Base-by-base conservation (phyloP, 139 green algal genomes). In the Volvox africanus region DNA sequence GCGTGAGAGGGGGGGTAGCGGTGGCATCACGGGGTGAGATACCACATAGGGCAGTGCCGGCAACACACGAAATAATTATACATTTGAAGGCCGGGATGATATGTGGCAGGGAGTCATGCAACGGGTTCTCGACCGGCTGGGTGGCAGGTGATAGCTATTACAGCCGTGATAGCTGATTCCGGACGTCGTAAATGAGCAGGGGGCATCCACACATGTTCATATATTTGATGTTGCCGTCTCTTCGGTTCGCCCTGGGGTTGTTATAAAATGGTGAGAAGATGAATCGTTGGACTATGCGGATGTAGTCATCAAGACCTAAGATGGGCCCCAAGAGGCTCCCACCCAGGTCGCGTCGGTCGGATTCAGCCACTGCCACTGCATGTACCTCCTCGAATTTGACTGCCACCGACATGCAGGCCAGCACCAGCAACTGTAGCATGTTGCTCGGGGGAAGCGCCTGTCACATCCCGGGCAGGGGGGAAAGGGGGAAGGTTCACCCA, bases 361-460 rank as follows among this genome's bases (percentile, higher is more conserved):
- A 19, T 19, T 17, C 62, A 19, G 17, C 19, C 5, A 55, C 44
- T 55, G 44, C 44, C 44, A 55, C 44, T 11, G 1, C 21, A 26
- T 50, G 30, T 61, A 88, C 83, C 83, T 88, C 83, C 12, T 88
- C 11, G 32, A 80, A 80, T 36, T 88, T 88, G 83, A 67, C 67
- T 36, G 67, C 83, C 11, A 88, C 32, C 19, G 83, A 80, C 83
- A 88, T 68, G 67, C 67, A 80, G 17, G 83, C 67, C 67, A 88
- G 83, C 65, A 68, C 65, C 65, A 88, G 67, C 67, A 88, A 62
- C 67, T 88, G 83, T 32, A 88, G 83, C 83, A 88, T 26, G 3
- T 21, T 28, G 24, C 65, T 65, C 12, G 83, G 65, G 0, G 83
- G 83, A 35, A 88, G 67, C 21, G 32, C 80, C 80, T 71, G 80